Base-by-base conservation (phyloP, 2,329 filamentous ascomycete genomes). In the Colletotrichum brevisporum region DNA sequence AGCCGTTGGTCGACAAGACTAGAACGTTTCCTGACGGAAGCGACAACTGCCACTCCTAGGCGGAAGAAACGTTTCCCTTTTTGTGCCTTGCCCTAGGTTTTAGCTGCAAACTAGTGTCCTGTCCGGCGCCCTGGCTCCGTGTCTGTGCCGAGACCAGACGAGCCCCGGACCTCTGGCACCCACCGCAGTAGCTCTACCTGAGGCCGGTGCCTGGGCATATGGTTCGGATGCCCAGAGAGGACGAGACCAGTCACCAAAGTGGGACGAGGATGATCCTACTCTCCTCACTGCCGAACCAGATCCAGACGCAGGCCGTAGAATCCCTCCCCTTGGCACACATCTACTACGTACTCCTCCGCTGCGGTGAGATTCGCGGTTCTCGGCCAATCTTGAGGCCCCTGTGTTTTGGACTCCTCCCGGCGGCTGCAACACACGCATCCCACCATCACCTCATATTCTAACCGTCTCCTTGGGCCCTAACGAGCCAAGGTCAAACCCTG, bases 71-170 rank as follows among this genome's bases (percentile, higher is more conserved):
- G 18, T 48, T 56, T 41, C 18, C 41, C 43, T 50, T 50, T 31
- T 58, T n/a, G 54, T 59, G 31, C 18, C 18, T 45, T 48, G 43
- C 50, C 50, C 21, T 43, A 52, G 43, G 67, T 67, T 61, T 69
- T 69, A 56, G 62, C 67, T 66, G 67, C 62, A 55, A 66, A 55
- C 67, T 61, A 69, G 55, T 45, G 27, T 61, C 26, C 61, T 69
- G 62, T 26, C 56, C 51, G 67, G 55, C 55, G 39, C 55, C 47
- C 36, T 66, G 62, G 67, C 67, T 65, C 45, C 43, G 21, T 56
- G 62, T 66, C 56, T 56, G 62, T 69, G 67, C 67, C 62, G 56
- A 69, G 67, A 67, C 62, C 55, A 39, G 67, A 67, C 56, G 67
- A 60, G 62, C 56, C 62, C 50, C 61, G 31, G 62, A 66, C 62